phyloP scores from a whole-genome alignment of 306 rosid genomes.

The Dalbergia cultrata region DNA sequence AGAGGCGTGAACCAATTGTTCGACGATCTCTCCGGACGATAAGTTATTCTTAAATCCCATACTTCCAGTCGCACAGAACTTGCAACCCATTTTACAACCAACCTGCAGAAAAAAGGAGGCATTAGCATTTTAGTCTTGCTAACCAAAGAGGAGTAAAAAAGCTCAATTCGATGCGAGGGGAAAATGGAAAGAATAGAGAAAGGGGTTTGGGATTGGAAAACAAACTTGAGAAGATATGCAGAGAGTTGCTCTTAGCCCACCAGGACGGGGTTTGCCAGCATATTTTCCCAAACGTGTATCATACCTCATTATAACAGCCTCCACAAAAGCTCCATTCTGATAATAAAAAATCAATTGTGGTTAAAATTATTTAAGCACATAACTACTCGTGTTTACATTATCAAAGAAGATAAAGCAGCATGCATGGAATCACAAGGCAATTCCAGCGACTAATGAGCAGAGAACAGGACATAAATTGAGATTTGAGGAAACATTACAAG shows the following conservation, averaged over 20 bases:
- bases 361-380: neutral
- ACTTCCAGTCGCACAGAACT: slow-evolving; percentile 96
- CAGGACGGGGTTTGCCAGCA: slow-evolving; percentile 81
- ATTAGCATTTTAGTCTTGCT: neutral
- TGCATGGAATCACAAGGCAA: neutral
- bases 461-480: neutral
- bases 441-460: neutral
- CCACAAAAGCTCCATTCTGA: slow-evolving; percentile 83
- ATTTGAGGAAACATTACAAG: neutral
- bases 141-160: neutral
- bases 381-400: neutral
- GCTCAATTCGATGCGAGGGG: neutral
- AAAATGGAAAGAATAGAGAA: neutral
- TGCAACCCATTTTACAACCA: slow-evolving; percentile 99
- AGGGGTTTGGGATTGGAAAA: neutral
- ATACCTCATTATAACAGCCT: slow-evolving; percentile 90
- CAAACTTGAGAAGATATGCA: slow-evolving; percentile 95
- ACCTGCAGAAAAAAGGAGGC: slow-evolving; percentile 55
- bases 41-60: slow-evolving; percentile 92
- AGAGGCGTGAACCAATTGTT: slow-evolving; percentile 93
- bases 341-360: neutral
- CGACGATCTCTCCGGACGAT: slow-evolving; percentile 83
- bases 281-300: slow-evolving; percentile 85
- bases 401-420: neutral
- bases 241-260: slow-evolving; percentile 82